A percentile compares a stretch with the other conserved stretches of the same genome.
Evolutionary conservation across 331 rosid species (phyloP).

Genomic region (Rosa hybrid): DNA sequence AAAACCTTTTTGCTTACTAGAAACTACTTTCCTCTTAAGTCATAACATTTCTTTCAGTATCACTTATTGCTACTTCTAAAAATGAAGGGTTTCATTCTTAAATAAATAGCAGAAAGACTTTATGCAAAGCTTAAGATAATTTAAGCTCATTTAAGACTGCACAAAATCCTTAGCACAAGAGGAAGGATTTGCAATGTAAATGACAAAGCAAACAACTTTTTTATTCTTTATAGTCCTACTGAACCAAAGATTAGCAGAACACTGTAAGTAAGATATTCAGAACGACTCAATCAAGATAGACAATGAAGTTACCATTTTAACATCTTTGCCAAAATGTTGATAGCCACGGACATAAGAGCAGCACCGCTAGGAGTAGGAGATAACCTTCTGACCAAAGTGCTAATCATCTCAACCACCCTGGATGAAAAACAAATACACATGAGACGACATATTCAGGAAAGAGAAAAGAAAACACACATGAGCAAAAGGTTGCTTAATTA

Average conservation of each 20-base stretch:
- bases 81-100: neutral
- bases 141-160: neutral
- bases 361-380: conserved; percentile 65
- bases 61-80: neutral
- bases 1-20: neutral
- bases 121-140: neutral
- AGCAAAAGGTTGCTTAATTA: conserved; percentile 34
- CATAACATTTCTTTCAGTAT: neutral
- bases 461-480: conserved; percentile 7
- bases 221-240: neutral
- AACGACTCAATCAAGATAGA: conserved; percentile 19
- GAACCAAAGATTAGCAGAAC: neutral
- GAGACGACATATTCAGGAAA: conserved; percentile 17
- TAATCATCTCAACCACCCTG: conserved; percentile 82
- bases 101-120: neutral
- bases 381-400: conserved; percentile 64
- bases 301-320: conserved; percentile 59
- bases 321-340: conserved; percentile 72
- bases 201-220: neutral
- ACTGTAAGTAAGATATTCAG: neutral
- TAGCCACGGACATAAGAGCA: conserved; percentile 69
- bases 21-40: neutral
- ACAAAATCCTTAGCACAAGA: neutral
- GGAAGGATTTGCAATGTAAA: neutral
- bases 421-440: conserved; percentile 22